Base-by-base conservation (phyloP, 2,329 filamentous ascomycete genomes). In the Cercospora janseana region DNA sequence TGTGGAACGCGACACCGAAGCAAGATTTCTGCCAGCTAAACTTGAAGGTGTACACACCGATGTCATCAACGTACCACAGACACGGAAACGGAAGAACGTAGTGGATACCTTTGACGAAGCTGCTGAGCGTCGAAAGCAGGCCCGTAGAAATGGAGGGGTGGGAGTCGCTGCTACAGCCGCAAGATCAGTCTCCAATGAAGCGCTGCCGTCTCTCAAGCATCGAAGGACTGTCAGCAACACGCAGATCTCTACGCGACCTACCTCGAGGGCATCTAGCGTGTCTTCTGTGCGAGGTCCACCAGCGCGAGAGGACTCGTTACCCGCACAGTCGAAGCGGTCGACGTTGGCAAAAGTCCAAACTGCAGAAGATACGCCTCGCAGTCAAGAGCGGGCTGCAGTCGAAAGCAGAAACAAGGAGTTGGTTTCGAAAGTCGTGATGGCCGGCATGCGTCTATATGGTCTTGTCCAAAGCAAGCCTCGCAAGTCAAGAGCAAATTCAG, bases 371-470 rank as follows among this genome's bases (percentile, higher is more conserved):
- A 31, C 21, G 4, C n/a, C 49, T 4, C 37, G 46, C 10, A 42
- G 49, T 3, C 28, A 51, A n/a, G 37, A 49, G 20, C 41, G 52
- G n/a, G 13, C 37, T 5, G 45, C 55, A 2, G 45, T 55, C 6
- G 63, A 66, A 24, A 47, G 49, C 18, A 66, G 63, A 40, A 79
- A 79, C 60, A 78, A 77, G 52, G 73, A 75, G n/a, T 61, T 70
- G 2, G 63, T 79, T 3, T 73, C 73, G 0, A 68, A 72, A n/a
- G 66, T 76, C 4, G 72, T 78, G 18, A 75, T 79, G 72, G 72
- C 76, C 4, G 76, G 74, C 3, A 76, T 79, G 75, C 73, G 76
- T 1, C 68, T 79, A 52, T 70, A 77, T 53, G 76, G 76, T 1
- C 53, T 77, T 6, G 70, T 74, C 27, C 74, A 75, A 51, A 60